Evolutionary conservation across 192 early-diverging fungal genomes (phyloP).

Genomic region (Linnemannia schmuckeri): DNA sequence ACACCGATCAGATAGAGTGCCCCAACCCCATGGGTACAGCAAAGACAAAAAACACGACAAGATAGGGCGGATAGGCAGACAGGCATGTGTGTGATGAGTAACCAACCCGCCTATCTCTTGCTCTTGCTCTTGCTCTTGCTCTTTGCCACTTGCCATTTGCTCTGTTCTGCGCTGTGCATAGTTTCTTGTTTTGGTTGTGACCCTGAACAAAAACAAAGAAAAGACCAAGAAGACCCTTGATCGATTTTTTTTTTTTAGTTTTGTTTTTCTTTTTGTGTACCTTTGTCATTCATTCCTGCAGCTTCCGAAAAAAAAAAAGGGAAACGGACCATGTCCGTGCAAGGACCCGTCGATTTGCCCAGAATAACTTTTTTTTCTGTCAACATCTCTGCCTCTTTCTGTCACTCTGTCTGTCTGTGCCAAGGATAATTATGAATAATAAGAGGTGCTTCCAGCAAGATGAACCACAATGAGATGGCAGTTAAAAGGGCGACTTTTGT

Average conservation of each 20-base stretch:
- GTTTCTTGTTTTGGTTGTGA: not conserved
- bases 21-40: not conserved
- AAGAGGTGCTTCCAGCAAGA: not conserved
- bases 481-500: too few relatives aligned
- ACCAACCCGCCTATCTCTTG: too few relatives aligned
- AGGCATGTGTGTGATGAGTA: not conserved
- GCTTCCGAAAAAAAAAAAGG: not conserved
- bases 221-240: not conserved
- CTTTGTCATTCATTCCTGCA: slow-evolving; percentile 1
- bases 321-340: slow-evolving; percentile 6
- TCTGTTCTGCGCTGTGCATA: not conserved
- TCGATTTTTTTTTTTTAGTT: not conserved
- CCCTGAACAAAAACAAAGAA: not conserved
- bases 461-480: too few relatives aligned
- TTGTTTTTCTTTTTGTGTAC: not conserved
- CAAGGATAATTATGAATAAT: not conserved
- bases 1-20: not conserved
- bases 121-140: too few relatives aligned
- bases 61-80: not conserved
- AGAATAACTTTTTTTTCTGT: not conserved
- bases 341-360: not conserved
- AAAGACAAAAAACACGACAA: too few relatives aligned
- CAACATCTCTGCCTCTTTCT: not conserved
- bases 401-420: not conserved
- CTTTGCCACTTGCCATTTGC: not conserved